phyloP scores from a whole-genome alignment of 2,329 filamentous ascomycete species.

The Rasamsonia emersonii region DNA sequence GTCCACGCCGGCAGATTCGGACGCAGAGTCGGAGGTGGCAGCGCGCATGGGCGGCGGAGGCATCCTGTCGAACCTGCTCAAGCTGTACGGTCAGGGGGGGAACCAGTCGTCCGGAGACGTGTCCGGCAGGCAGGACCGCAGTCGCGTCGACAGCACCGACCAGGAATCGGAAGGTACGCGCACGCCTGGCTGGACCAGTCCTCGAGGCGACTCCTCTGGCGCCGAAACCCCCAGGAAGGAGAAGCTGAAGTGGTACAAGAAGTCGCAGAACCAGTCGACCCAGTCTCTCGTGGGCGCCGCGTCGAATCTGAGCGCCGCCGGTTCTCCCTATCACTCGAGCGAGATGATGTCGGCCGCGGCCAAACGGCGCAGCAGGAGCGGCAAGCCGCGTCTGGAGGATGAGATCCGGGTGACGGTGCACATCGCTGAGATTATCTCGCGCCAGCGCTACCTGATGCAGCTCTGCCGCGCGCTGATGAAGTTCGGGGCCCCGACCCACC shows the following conservation, averaged over 20 bases:
- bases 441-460: constrained; percentile 75
- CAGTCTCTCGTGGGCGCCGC: constrained; percentile 30
- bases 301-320: constrained; percentile 27
- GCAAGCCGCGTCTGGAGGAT: constrained; percentile 27
- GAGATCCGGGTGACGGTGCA: constrained; percentile 51
- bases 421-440: constrained; percentile 61
- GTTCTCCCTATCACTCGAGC: constrained; percentile 17
- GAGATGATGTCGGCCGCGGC: constrained; percentile 16
- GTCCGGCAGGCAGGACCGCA: constrained; percentile 5
- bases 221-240: constrained; percentile 26
- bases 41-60: constrained; percentile 38
- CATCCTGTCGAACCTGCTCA: constrained; percentile 63
- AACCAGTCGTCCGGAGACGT: constrained; percentile 11
- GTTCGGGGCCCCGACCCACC: constrained; percentile 83
- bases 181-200: constrained; percentile 13
- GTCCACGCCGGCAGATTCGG: constrained; percentile 19
- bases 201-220: constrained; percentile 18
- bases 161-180: constrained; percentile 17
- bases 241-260: constrained; percentile 37
- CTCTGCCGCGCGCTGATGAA: constrained; percentile 79
- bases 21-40: constrained; percentile 14
- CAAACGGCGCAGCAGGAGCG: constrained; percentile 13
- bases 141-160: constrained; percentile 16
- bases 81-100: constrained; percentile 52
- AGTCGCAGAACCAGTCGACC: constrained; percentile 27